Base-by-base conservation (phyloP, 768 basidiomycete species). In the Boletus reticuloceps region DNA sequence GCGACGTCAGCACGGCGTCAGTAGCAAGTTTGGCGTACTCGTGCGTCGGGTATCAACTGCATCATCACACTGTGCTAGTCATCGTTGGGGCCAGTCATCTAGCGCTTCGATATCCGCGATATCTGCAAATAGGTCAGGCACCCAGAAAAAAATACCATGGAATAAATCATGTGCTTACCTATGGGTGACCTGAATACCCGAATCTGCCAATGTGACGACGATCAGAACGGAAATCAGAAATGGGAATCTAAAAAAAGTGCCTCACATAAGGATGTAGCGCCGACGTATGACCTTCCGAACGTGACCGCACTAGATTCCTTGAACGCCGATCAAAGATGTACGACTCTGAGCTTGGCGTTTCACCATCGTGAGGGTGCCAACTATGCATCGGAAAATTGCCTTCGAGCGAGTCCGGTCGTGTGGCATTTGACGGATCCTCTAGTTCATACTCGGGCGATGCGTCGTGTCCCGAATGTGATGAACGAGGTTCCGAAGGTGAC, bases 401-500 rank as follows among this genome's bases (percentile, higher is more conserved):
- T 20, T 71, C 69, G 13, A 51, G 40, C 8, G 64, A 69, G 46
- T 64, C 51, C 10, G 55, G 45, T 1, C 19, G 57, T 3, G 48
- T 37, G 34, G 56, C 32, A 14, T 62, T 57, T 8, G 60, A 47
- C 8, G 60, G 57, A 42, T 69, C 65, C 13, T 76, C 77, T 5
- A 64, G 63, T 39, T 80, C 77, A 48, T 76, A 75, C n/a, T 72
- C 72, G 11, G 76, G 73, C 1, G 71, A 74, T 34, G 72, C 60
- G 39, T 71, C 73, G 29, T 69, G 68, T 22, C 55, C 64, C 10
- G 62, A 66, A 10, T 53, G 50, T n/a, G 58, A 52, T 2, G 71
- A 68, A 48, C 58, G 49, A 48, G 53, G 58, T 27, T 44, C 37
- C 32, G 66, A 60, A 41, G 60, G 38, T 17, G 45, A 10, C 13